These are phyloP conservation scores for Misopates orontium DNA, from an alignment of 257 asterid genomes.

Conservation along the genomic window DNA sequence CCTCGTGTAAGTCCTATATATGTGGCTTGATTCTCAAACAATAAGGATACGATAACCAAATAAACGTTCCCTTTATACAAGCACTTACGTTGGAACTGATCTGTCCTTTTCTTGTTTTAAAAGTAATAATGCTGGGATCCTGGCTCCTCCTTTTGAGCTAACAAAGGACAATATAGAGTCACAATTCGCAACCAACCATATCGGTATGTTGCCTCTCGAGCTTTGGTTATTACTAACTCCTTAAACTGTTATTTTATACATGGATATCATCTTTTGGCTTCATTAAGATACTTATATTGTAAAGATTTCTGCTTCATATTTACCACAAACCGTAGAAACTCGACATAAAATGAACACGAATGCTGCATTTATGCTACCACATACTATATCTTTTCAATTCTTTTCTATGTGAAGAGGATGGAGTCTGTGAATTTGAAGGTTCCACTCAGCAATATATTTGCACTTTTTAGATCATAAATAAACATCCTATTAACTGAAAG, in stretches of 20 bases:
- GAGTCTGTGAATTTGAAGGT: too few relatives aligned
- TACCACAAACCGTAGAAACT: not conserved
- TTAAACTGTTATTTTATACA: not conserved
- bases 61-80: too few relatives aligned
- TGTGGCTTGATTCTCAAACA: not conserved
- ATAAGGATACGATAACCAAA: too few relatives aligned
- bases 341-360: not conserved
- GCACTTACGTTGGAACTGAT: too few relatives aligned
- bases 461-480: too few relatives aligned
- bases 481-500: too few relatives aligned
- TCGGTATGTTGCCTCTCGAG: slow-evolving; percentile 37
- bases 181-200: slow-evolving; percentile 82
- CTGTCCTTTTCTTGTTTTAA: slow-evolving; percentile 15
- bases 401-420: too few relatives aligned
- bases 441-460: too few relatives aligned
- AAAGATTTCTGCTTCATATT: not conserved
- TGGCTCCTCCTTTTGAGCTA: slow-evolving; percentile 61
- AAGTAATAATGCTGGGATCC: slow-evolving; percentile 82
- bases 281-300: not conserved
- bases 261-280: not conserved
- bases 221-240: not conserved
- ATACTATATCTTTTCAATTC: too few relatives aligned
- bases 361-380: not conserved
- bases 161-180: slow-evolving; percentile 68
- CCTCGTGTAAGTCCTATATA: slow-evolving; percentile 57